These are phyloP conservation scores for Microsporum audouinii DNA, from an alignment of 2,329 filamentous ascomycete genomes.

Conservation along the genomic window DNA sequence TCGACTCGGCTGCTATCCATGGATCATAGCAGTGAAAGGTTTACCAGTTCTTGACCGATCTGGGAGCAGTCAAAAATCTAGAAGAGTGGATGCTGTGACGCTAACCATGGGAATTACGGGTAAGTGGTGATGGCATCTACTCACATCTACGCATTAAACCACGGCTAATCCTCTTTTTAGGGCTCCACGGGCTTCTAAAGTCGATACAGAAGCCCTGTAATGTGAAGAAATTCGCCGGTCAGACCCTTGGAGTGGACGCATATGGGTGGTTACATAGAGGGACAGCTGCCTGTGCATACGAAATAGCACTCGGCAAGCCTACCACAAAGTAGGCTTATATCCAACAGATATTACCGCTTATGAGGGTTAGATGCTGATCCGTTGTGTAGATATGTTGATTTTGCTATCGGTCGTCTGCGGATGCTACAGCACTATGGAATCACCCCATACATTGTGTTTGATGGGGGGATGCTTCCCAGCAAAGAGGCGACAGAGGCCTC, in stretches of 20 bases:
- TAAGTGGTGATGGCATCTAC: conserved; percentile 13
- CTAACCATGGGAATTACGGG: conserved; percentile 37
- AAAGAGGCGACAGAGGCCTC: conserved; percentile 78
- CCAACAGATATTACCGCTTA: neutral
- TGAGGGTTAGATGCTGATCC: neutral
- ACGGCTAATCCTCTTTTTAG: conserved; percentile 34
- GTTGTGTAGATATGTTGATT: conserved; percentile 64
- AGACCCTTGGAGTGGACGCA: conserved; percentile 87
- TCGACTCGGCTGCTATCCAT: neutral
- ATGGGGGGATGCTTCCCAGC: conserved; percentile 88
- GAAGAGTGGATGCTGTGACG: conserved; percentile 2
- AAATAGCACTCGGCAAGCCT: conserved; percentile 76
- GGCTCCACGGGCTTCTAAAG: conserved; percentile 81
- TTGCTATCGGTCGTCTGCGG: conserved; percentile 75
- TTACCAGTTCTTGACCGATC: conserved; percentile 8
- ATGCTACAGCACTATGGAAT: conserved; percentile 93
- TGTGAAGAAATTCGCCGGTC: conserved; percentile 74
- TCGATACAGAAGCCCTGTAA: conserved; percentile 86
- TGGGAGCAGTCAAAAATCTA: conserved; percentile 9
- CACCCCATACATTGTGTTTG: conserved; percentile 90
- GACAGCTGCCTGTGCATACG: conserved; percentile 77
- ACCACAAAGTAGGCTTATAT: conserved; percentile 61
- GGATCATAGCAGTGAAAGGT: neutral
- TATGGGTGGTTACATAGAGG: conserved; percentile 98
- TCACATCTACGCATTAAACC: neutral